Evolutionary conservation across 2,329 filamentous ascomycete genomes (phyloP).

Genomic region (Diaporthe amygdali): DNA sequence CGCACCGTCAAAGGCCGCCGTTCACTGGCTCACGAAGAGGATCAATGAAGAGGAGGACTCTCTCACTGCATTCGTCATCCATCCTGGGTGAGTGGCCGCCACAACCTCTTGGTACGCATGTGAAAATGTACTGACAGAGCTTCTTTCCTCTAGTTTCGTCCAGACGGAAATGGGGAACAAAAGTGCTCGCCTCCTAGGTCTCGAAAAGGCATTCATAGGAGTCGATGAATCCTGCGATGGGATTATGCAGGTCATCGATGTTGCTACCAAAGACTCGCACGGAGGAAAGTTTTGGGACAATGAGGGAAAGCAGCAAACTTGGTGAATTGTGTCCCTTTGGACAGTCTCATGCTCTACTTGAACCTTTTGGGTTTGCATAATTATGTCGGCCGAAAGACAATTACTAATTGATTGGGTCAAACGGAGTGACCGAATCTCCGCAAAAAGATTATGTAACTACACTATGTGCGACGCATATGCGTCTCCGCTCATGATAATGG

Average conservation of each 20-base stretch:
- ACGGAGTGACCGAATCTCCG: no score
- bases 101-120: neutral
- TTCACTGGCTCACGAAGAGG: conserved; percentile 37
- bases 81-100: conserved; percentile 33
- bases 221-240: conserved; percentile 6
- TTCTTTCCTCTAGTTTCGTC: conserved; percentile 15
- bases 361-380: no score
- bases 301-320: neutral
- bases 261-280: neutral
- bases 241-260: conserved; percentile 7
- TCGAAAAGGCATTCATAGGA: neutral
- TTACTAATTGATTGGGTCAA: no score
- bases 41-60: conserved; percentile 39
- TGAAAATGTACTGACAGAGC: neutral
- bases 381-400: no score
- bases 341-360: neutral
- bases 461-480: no score
- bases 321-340: neutral
- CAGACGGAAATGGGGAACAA: conserved; percentile 29
- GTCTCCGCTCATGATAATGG: no score
- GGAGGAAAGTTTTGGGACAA: conserved; percentile 5
- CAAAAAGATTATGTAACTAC: no score
- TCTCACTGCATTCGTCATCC: conserved; percentile 37
- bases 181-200: neutral
- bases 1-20: conserved; percentile 46